These are phyloP conservation scores for Rhynchospora breviuscula DNA, from an alignment of 176 grass and related monocot species.

Conservation along the genomic window DNA sequence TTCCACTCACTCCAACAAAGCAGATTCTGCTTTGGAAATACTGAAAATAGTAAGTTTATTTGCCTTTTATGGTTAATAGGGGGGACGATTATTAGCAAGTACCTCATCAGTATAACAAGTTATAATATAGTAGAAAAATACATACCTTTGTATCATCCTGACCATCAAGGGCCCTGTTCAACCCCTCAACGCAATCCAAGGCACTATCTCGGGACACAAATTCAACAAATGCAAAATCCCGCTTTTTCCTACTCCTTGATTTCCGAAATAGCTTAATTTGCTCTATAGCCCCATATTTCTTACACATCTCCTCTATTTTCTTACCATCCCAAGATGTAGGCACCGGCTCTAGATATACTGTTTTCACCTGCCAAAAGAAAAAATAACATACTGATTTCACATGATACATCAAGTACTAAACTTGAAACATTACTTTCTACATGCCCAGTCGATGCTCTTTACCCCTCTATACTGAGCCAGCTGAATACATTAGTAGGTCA, in stretches of 20 bases:
- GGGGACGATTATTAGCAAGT: neutral
- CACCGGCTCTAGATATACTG: constrained; percentile 62
- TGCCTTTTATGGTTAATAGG: neutral
- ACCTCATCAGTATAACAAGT: neutral
- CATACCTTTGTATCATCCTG: constrained; percentile 59
- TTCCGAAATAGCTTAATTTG: constrained; percentile 46
- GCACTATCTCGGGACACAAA: constrained; percentile 66
- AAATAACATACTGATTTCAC: constrained; percentile 10
- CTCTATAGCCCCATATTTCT: constrained; percentile 62
- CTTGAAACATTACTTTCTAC: neutral
- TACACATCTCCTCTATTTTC: constrained; percentile 48
- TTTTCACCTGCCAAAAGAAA: constrained; percentile 48
- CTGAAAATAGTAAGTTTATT: neutral
- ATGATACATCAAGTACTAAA: constrained; percentile 6
- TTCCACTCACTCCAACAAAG: neutral
- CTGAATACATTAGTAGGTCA: neutral
- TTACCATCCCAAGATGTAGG: constrained; percentile 61
- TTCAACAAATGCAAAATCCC: constrained; percentile 63
- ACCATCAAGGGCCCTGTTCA: constrained; percentile 45
- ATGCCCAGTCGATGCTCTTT: neutral
- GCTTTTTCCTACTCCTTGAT: constrained; percentile 38
- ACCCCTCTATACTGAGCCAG: neutral
- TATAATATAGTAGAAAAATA: neutral
- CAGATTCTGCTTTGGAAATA: neutral
- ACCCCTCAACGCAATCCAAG: constrained; percentile 68